A percentile compares a stretch with the other conserved stretches of the same genome.
Conservation (phyloP, 495 filamentous ascomycete genomes). For the Tetracladium marchalianum region DNA sequence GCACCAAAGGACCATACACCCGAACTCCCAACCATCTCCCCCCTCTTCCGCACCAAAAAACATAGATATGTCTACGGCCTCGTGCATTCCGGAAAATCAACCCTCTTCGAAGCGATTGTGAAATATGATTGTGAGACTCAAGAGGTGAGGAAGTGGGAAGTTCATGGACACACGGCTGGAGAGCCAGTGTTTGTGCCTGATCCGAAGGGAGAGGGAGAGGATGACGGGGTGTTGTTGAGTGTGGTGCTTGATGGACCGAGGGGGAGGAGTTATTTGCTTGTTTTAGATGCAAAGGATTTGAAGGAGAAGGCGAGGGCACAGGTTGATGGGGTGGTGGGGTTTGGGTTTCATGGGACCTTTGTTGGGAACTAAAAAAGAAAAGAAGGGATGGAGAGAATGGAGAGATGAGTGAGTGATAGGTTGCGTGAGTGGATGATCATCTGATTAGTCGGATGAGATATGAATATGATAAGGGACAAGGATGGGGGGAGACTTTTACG, state of each 20-base stretch:
- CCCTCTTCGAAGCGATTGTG: conserved; percentile 54
- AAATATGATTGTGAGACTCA: conserved; percentile 56
- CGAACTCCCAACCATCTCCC: conserved; percentile 65
- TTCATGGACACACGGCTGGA: conserved; percentile 55
- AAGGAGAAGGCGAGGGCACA: conserved; percentile 57
- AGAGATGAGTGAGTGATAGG: no score
- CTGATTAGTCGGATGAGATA: no score
- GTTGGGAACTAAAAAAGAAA: no score
- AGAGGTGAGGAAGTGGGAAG: conserved; percentile 39
- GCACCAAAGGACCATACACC: not conserved
- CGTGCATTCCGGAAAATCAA: conserved; percentile 44
- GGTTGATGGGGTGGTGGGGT: conserved; percentile 46
- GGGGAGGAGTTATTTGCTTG: conserved; percentile 59
- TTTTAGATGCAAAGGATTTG: conserved; percentile 55
- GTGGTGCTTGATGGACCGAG: conserved; percentile 57
- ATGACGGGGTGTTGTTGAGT: conserved; percentile 63
- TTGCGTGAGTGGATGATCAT: no score
- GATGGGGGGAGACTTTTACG: no score
- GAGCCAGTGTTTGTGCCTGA: conserved; percentile 65
- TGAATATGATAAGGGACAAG: no score
- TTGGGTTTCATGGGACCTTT: conserved; percentile 69
- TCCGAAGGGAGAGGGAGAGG: conserved; percentile 39
- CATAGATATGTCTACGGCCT: conserved; percentile 59
- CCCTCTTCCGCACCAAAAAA: conserved; percentile 35
- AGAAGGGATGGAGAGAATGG: no score